Percentiles rank a stretch among this genome's conserved stretches.
Conservation (phyloP, 805 yeast genomes). For the Clavispora carvajalis region DNA sequence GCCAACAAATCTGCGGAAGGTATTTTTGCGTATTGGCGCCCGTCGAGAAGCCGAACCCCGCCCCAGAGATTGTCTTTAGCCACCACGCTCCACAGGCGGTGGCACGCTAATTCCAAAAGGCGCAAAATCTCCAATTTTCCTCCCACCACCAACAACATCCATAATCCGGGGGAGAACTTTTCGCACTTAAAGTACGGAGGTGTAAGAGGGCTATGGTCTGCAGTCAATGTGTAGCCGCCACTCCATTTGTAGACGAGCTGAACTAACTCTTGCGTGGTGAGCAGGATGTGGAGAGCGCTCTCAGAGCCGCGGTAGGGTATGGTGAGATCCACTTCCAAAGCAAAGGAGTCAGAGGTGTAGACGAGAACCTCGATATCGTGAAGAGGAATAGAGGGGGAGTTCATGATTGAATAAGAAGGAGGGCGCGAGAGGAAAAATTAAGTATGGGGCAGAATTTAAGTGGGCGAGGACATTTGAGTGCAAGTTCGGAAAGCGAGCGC, state of each 20-base stretch:
- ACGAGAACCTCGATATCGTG: slow-evolving; percentile 4
- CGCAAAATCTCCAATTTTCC: slow-evolving; percentile 4
- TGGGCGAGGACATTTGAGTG: too few relatives aligned
- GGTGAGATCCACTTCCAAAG: slow-evolving; percentile 4
- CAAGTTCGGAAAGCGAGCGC: too few relatives aligned
- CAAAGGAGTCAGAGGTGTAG: slow-evolving; percentile 6
- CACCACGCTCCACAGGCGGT: not conserved
- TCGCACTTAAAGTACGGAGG: slow-evolving; percentile 4
- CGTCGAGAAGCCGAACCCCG: not conserved
- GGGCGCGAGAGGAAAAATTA: not conserved
- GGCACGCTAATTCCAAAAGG: slow-evolving; percentile 1
- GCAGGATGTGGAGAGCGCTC: slow-evolving; percentile 2
- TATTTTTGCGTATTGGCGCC: not conserved
- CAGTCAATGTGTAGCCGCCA: slow-evolving; percentile 1
- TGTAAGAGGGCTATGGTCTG: slow-evolving; percentile 1
- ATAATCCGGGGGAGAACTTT: slow-evolving; percentile 6
- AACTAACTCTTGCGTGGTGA: slow-evolving; percentile 6
- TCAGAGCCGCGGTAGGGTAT: not conserved
- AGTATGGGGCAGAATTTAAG: too few relatives aligned
- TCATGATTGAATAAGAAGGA: not conserved
- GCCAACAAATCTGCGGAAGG: not conserved
- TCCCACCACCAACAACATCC: slow-evolving; percentile 6
- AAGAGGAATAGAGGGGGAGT: not conserved
- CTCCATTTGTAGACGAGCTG: slow-evolving; percentile 5
- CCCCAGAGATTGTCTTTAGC: not conserved